phyloP scores from a whole-genome alignment of 495 filamentous ascomycete species.

The Hypoxylon fuscum region DNA sequence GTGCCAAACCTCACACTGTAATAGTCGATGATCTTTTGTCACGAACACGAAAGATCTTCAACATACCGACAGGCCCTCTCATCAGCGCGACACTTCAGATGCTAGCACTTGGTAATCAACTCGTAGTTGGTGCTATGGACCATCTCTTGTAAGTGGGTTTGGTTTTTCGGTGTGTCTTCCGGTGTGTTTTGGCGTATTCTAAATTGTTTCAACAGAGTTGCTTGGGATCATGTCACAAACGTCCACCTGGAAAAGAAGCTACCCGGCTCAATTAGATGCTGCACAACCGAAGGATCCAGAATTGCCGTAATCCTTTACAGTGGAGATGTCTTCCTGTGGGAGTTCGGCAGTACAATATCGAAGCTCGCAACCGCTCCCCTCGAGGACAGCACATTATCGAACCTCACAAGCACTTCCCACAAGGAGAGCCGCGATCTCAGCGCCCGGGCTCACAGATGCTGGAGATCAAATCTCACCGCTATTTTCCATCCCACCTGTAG shows the following conservation, averaged over 20 bases:
- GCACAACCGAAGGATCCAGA: slow-evolving; percentile 16
- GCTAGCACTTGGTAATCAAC: slow-evolving; percentile 40
- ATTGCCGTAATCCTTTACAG: slow-evolving; percentile 35
- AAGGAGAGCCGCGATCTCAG: no score
- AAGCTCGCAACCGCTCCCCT: slow-evolving; percentile 11
- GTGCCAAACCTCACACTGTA: slow-evolving; percentile 15
- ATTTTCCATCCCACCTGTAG: slow-evolving; percentile 33
- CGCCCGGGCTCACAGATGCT: background rate
- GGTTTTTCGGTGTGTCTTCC: background rate
- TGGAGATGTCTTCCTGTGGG: slow-evolving; percentile 38
- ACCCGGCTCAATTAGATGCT: slow-evolving; percentile 12
- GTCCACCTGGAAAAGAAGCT: slow-evolving; percentile 28
- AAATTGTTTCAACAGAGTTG: slow-evolving; percentile 27
- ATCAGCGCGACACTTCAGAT: slow-evolving; percentile 8
- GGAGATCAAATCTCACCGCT: slow-evolving; percentile 20
- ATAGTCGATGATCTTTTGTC: slow-evolving; percentile 44
- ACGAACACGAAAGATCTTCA: slow-evolving; percentile 41
- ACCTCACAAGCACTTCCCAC: slow-evolving; percentile 4
- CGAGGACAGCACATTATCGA: slow-evolving; percentile 1
- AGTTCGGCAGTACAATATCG: slow-evolving; percentile 24
- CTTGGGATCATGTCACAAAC: slow-evolving; percentile 40
- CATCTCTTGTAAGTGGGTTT: slow-evolving; percentile 38
- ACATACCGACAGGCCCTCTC: slow-evolving; percentile 23
- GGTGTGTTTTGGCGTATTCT: slow-evolving; percentile 2
- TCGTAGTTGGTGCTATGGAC: slow-evolving; percentile 35